phyloP scores from a whole-genome alignment of 768 basidiomycete species.

The Gymnopilus dilepis region DNA sequence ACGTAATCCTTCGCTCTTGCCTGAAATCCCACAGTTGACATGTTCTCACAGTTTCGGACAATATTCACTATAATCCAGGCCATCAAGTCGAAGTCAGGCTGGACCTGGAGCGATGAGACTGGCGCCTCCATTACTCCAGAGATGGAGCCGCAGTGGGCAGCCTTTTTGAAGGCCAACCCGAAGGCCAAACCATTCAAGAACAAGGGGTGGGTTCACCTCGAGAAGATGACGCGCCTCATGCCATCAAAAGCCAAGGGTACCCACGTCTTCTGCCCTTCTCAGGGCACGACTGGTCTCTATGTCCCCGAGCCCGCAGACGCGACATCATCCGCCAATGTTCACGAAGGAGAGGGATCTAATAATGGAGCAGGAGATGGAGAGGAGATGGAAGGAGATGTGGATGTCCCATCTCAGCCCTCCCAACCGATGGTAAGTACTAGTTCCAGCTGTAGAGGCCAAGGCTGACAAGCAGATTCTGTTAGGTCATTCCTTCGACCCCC shows the following conservation, averaged over 20 bases:
- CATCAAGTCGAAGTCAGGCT: conserved; percentile 28
- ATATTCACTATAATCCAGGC: conserved; percentile 22
- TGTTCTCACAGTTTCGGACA: conserved; percentile 17
- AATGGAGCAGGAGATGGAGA: not conserved
- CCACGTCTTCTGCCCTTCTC: conserved; percentile 20
- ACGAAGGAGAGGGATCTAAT: not conserved
- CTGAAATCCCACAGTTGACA: not conserved
- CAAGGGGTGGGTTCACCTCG: conserved; percentile 29
- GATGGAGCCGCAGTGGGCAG: conserved; percentile 11
- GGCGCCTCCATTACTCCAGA: conserved; percentile 21
- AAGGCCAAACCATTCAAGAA: conserved; percentile 26
- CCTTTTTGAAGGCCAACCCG: conserved; percentile 10
- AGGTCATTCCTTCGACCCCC: conserved; percentile 6
- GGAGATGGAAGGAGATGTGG: not conserved
- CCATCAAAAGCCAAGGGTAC: conserved; percentile 15
- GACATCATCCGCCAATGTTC: too few species aligned
- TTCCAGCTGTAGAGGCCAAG: too few species aligned
- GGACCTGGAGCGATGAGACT: conserved; percentile 28
- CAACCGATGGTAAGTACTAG: not conserved
- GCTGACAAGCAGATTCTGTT: too few species aligned
- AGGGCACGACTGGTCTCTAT: conserved; percentile 1
- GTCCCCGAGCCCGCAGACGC: too few species aligned
- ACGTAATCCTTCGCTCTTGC: conserved; percentile 3
- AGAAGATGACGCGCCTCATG: conserved; percentile 20
- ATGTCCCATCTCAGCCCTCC: not conserved